Base-by-base conservation (phyloP, 805 yeast genomes). In the Zygoascus flipseniorum region DNA sequence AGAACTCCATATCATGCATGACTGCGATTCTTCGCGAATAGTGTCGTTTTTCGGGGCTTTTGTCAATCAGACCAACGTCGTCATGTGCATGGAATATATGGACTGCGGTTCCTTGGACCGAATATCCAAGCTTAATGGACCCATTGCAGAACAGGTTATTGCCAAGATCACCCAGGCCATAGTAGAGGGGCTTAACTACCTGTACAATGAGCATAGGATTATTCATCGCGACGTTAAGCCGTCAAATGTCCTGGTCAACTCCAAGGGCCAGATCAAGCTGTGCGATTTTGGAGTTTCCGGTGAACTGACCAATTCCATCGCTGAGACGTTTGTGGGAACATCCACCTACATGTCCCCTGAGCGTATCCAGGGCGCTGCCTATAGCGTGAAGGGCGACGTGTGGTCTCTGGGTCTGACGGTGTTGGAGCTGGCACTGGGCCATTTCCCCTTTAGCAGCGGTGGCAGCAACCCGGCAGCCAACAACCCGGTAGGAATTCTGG, bases 271-370 rank as follows among this genome's bases (percentile, higher is more conserved):
- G 58, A 82, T 93, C 60, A 93, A 90, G 68, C 76, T 93, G 23
- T 90, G 98, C 70, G 99, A 93, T 69, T 93, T 93, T 72, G 99
- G 99, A 20, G 99, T 93, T 6, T 82, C 90, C 31, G 82, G 97
- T 56, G 96, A 89, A 65, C 76, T 93, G 50, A 86, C 88, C 53
- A 89, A 92, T 69, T 93, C 99, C 0, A 79, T 93, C 54, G 99
- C 97, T 0, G 97, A 93, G 63, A 93, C 99, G 0, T 93, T 93
- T 74, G 98, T 93, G 9, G 99, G 99, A 1, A 93, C 99, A 0
- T 89, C 97, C 0, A 89, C 95, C 0, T 93, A 93, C 66, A 93
- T 93, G 95, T 86, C 96, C 1, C 99, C 99, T 0, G 99, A 93
- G 63, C 77, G 99, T 57, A 92, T 93, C 52, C 96, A 89, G 69